Conservation (phyloP, 139 green algal species). For the Closterium sp. region DNA sequence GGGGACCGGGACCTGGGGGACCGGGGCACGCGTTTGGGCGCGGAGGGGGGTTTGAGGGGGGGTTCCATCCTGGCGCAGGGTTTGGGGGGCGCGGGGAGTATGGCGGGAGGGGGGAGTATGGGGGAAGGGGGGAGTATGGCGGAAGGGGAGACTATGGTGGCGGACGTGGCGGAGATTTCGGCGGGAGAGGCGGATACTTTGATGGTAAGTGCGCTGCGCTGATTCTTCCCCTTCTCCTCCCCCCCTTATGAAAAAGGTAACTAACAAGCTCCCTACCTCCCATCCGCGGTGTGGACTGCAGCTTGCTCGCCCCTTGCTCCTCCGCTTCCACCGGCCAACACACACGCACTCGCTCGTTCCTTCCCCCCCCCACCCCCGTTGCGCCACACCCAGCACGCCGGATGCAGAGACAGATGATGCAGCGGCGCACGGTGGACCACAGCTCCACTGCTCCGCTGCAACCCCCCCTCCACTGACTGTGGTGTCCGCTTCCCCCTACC, state of each 20-base stretch:
- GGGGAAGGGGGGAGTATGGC: neutral
- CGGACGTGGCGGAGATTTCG: neutral
- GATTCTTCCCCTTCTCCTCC: neutral
- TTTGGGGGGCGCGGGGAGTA: neutral
- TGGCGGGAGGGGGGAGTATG: neutral
- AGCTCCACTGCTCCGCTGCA: slow-evolving; percentile 25
- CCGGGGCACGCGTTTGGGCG: neutral
- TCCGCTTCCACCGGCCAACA: too few relatives aligned
- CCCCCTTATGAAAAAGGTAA: too few relatives aligned
- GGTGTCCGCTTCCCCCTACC: too few relatives aligned
- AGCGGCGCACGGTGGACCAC: slow-evolving; percentile 52
- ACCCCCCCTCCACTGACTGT: too few relatives aligned
- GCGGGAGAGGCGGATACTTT: neutral
- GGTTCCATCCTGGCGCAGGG: neutral
- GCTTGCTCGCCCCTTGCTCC: too few relatives aligned
- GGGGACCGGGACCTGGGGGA: neutral
- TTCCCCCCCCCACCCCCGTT: neutral
- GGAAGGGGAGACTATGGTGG: neutral
- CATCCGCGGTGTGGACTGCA: too few relatives aligned
- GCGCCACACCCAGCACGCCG: too few relatives aligned
- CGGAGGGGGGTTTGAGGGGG: neutral
- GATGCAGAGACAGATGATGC: neutral
- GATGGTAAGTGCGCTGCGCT: neutral
- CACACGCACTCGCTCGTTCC: too few relatives aligned
- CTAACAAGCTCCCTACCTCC: too few relatives aligned